A percentile compares a stretch with the other conserved stretches of the same genome.
These are phyloP conservation scores for Prunus mira DNA, from an alignment of 306 rosid species.

Conservation along the genomic window DNA sequence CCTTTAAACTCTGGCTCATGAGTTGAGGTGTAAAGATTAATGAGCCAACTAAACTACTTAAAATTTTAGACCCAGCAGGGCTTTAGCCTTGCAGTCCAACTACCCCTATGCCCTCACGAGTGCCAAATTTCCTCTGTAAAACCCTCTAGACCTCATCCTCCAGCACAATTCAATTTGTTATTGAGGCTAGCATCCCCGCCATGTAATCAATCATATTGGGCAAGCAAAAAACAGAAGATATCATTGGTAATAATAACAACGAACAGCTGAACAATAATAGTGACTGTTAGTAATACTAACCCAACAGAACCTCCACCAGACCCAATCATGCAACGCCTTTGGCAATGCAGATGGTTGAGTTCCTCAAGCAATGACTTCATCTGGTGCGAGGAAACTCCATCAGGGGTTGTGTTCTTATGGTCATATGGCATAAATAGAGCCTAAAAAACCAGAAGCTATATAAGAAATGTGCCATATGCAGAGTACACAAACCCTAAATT, in stretches of 20 bases:
- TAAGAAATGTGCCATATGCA: not conserved
- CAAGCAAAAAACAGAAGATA: too few relatives aligned
- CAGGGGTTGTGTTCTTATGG: conserved; percentile 89
- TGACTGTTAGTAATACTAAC: conserved; percentile 37
- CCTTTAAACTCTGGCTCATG: conserved; percentile 1
- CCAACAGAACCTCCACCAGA: conserved; percentile 99
- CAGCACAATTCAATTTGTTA: too few relatives aligned
- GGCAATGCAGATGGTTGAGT: conserved; percentile 74
- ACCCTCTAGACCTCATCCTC: too few relatives aligned
- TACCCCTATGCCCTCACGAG: too few relatives aligned
- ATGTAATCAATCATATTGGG: too few relatives aligned
- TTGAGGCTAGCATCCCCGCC: not conserved
- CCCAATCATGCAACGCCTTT: conserved; percentile 75
- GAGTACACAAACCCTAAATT: not conserved
- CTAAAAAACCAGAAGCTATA: conserved; percentile 34
- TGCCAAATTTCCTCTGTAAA: too few relatives aligned
- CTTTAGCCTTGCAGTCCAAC: not conserved
- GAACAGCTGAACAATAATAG: not conserved
- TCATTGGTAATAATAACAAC: not conserved
- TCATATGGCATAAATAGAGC: conserved; percentile 98
- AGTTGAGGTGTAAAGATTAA: not conserved
- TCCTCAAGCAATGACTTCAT: conserved; percentile 84
- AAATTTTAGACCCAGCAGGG: not conserved
- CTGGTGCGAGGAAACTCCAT: conserved; percentile 54
- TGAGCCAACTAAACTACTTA: not conserved